phyloP scores from a whole-genome alignment of 1,284 basidiomycete genomes.

The Exobasidium rhododendri region DNA sequence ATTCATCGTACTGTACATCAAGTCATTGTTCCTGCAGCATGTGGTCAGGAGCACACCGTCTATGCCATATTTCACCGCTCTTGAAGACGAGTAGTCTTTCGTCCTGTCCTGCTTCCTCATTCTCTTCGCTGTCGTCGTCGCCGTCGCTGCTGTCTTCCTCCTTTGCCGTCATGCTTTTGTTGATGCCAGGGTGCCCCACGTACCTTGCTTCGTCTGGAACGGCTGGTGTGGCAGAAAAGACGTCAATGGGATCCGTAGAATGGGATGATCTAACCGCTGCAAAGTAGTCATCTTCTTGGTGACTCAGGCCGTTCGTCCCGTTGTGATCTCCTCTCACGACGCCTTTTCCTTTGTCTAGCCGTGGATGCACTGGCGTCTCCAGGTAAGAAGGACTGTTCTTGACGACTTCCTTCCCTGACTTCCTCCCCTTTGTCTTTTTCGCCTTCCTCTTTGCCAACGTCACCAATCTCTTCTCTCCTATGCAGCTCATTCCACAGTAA shows the following conservation, averaged over 20 bases:
- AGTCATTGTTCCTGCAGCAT: background rate
- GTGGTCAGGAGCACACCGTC: constrained; percentile 7
- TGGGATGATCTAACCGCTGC: background rate
- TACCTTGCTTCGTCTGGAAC: no score
- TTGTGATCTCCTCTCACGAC: background rate
- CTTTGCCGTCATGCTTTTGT: background rate
- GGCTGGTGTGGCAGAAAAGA: background rate
- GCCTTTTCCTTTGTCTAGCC: constrained; percentile 19
- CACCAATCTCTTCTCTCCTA: background rate
- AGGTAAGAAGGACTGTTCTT: constrained; percentile 15
- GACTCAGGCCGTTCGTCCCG: constrained; percentile 1
- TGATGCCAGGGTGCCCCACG: background rate
- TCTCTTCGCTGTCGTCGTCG: constrained; percentile 1
- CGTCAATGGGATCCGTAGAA: constrained; percentile 7
- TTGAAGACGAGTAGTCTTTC: background rate
- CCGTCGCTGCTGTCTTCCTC: background rate
- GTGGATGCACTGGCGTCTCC: constrained; percentile 2
- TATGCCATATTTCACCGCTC: constrained; percentile 13
- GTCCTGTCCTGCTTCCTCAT: background rate
- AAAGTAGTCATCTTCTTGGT: background rate
- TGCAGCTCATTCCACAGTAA: background rate
- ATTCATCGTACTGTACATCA: no score
- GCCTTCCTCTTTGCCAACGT: background rate
- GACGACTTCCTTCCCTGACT: background rate
- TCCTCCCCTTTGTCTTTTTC: background rate